These are phyloP conservation scores for Rosa persica DNA, from an alignment of 306 rosid species.

Conservation along the genomic window DNA sequence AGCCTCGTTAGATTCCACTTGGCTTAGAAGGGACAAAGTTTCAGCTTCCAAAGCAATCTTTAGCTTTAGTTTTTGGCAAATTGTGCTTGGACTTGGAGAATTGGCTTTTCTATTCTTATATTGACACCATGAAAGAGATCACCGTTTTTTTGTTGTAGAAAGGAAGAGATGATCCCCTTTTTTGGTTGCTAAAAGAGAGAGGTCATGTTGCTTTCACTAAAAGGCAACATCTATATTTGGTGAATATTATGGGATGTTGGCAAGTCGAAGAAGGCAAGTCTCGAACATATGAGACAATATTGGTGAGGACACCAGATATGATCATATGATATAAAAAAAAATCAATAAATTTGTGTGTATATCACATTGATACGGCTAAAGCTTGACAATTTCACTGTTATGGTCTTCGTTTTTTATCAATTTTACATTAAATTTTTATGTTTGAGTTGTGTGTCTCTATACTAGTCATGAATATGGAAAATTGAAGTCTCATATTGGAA, in stretches of 20 bases:
- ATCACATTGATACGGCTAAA: neutral
- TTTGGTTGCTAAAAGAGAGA: neutral
- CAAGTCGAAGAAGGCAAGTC: slow-evolving; percentile 12
- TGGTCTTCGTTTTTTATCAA: neutral
- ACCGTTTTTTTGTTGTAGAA: neutral
- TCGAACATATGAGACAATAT: neutral
- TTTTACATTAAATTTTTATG: neutral
- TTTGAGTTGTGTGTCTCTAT: neutral
- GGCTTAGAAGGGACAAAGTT: slow-evolving; percentile 13
- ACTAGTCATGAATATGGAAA: neutral
- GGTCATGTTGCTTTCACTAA: neutral
- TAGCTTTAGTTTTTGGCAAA: neutral
- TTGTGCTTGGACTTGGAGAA: neutral
- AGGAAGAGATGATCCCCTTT: neutral
- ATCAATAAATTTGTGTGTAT: neutral
- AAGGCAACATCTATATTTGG: neutral
- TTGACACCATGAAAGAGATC: neutral
- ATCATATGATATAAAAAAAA: too few relatives aligned
- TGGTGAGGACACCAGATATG: neutral
- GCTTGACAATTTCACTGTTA: neutral
- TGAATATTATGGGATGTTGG: neutral
- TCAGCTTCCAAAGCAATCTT: neutral
- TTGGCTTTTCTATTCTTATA: neutral
- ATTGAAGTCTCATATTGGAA: neutral
- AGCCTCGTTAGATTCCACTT: neutral